Percentiles rank a stretch among this genome's conserved stretches.
Conservation (phyloP, 306 rosid genomes). For the Dalbergia oliveri region DNA sequence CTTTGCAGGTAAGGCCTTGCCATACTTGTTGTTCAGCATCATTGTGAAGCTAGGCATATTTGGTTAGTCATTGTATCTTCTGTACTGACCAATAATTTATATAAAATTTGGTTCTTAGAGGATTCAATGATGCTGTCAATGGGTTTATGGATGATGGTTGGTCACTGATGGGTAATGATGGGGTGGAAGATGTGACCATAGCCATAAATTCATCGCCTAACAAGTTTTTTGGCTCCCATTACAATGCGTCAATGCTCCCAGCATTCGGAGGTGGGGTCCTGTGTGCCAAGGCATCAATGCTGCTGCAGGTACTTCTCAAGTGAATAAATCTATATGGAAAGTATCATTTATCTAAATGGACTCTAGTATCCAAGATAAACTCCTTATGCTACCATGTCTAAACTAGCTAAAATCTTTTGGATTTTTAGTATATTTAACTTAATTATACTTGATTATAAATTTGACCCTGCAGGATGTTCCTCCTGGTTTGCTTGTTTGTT, state of each 20-base stretch:
- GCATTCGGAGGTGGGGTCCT: conserved; percentile 78
- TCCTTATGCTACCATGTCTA: not conserved
- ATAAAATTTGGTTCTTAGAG: conserved; percentile 55
- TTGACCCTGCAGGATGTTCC: conserved; percentile 71
- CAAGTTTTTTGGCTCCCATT: conserved; percentile 69
- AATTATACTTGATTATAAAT: not conserved
- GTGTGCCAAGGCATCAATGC: conserved; percentile 94
- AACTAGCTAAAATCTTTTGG: not conserved
- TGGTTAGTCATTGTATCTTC: not conserved
- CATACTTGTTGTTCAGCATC: not conserved
- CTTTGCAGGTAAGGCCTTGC: conserved; percentile 66
- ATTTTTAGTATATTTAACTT: not conserved
- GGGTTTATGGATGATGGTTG: conserved; percentile 91
- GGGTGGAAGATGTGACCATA: conserved; percentile 83
- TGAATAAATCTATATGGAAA: not conserved
- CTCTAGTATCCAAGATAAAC: not conserved
- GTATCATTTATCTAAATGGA: not conserved
- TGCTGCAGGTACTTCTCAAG: conserved; percentile 69
- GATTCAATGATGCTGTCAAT: conserved; percentile 89
- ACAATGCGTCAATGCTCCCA: conserved; percentile 63
- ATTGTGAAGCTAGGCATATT: conserved; percentile 9
- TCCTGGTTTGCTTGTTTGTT: conserved; percentile 83
- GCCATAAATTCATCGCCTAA: conserved; percentile 73
- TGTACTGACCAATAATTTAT: conserved; percentile 1
- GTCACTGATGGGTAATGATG: conserved; percentile 79